Conservation (phyloP, 257 asterid genomes). For the Scutellaria barbata region DNA sequence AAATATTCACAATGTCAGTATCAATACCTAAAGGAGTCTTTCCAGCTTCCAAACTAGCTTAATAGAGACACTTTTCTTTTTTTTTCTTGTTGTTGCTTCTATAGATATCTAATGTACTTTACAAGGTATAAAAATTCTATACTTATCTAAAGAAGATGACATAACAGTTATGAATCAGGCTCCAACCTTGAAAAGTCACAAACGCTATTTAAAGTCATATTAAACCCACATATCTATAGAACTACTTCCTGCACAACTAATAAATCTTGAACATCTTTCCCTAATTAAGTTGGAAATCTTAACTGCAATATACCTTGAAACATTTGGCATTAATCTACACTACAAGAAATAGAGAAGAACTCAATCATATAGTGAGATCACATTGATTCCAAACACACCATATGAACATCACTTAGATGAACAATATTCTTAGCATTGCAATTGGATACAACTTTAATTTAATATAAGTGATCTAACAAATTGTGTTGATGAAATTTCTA, state of each 20-base stretch:
- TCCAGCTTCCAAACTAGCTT: neutral
- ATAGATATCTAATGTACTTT: neutral
- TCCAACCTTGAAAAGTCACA: no score
- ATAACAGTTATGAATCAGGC: neutral
- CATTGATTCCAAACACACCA: no score
- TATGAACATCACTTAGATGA: no score
- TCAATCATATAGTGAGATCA: no score
- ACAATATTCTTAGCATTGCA: no score
- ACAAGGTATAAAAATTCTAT: neutral
- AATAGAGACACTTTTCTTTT: neutral
- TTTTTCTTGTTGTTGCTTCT: neutral
- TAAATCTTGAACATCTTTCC: neutral
- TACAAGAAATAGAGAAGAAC: no score
- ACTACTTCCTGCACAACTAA: neutral
- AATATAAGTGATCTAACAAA: no score
- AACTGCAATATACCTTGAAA: no score
- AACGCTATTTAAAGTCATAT: neutral
- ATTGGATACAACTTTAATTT: no score
- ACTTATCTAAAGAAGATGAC: neutral
- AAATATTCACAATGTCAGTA: neutral
- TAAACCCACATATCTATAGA: neutral
- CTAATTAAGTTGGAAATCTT: no score
- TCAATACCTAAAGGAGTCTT: neutral
- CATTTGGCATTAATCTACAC: no score
- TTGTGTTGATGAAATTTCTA: no score